Evolutionary conservation across 768 basidiomycete genomes (phyloP).

Genomic region (Suillus weaverae): DNA sequence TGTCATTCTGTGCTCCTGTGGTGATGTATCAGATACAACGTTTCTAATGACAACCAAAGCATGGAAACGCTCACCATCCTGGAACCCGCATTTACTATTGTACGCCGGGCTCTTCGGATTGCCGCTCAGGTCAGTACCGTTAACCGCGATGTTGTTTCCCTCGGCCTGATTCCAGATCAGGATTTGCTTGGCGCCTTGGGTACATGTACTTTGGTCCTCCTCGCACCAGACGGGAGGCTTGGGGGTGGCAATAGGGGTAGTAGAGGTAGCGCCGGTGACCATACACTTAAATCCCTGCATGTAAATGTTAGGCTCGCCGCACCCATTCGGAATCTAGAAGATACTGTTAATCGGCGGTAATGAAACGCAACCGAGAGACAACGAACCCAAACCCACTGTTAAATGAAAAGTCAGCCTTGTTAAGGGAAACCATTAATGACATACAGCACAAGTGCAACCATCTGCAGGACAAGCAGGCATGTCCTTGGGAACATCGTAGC

Average conservation of each 20-base stretch:
- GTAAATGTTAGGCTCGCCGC: slow-evolving; percentile 57
- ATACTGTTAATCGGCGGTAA: neutral
- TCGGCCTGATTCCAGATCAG: slow-evolving; percentile 52
- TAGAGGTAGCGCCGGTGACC: slow-evolving; percentile 46
- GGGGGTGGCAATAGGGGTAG: slow-evolving; percentile 38
- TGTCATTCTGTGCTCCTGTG: slow-evolving; percentile 14
- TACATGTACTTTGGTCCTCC: slow-evolving; percentile 41
- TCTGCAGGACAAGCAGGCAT: slow-evolving; percentile 50
- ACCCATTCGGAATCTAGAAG: slow-evolving; percentile 33
- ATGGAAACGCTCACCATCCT: slow-evolving; percentile 38
- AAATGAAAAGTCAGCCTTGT: neutral
- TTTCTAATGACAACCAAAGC: neutral
- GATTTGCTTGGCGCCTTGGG: slow-evolving; percentile 55
- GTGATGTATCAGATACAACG: neutral
- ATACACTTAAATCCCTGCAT: slow-evolving; percentile 46
- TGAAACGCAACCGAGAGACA: neutral
- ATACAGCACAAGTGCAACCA: slow-evolving; percentile 53
- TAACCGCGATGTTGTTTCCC: slow-evolving; percentile 49
- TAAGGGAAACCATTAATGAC: slow-evolving; percentile 13
- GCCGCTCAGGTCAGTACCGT: slow-evolving; percentile 41
- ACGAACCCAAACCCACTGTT: slow-evolving; percentile 54
- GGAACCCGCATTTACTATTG: slow-evolving; percentile 48
- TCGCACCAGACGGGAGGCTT: slow-evolving; percentile 56
- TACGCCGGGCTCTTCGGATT: slow-evolving; percentile 47
- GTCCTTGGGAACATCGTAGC: slow-evolving; percentile 47